Conservation (phyloP, 2,329 filamentous ascomycete species). For the Chlorencoelia australis region DNA sequence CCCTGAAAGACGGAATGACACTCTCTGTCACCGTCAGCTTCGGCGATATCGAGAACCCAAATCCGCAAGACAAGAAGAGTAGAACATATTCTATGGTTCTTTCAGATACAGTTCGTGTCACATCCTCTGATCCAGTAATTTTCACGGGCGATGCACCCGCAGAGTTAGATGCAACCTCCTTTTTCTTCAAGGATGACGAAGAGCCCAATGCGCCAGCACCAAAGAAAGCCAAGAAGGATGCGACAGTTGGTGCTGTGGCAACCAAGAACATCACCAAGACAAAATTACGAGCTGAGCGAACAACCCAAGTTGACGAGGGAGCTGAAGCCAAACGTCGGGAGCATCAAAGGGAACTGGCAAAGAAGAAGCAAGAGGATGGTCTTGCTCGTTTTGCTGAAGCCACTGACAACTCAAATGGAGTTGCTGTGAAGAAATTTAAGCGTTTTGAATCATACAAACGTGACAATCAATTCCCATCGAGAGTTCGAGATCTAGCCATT, state of each 20-base stretch:
- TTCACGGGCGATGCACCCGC: constrained; percentile 91
- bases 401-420: constrained; percentile 74
- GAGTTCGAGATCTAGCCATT: constrained; percentile 77
- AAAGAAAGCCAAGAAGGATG: constrained; percentile 81
- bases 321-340: constrained; percentile 77
- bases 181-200: constrained; percentile 97
- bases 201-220: constrained; percentile 54
- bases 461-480: constrained; percentile 81
- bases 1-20: constrained; percentile 94
- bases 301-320: constrained; percentile 81
- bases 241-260: constrained; percentile 74
- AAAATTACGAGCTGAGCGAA: constrained; percentile 80
- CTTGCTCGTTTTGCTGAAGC: constrained; percentile 77
- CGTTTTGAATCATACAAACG: constrained; percentile 98
- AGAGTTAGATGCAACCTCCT: constrained; percentile 88
- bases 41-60: constrained; percentile 77
- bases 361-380: constrained; percentile 85
- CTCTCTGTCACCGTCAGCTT: constrained; percentile 84
- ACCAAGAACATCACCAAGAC: constrained; percentile 94
- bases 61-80: constrained; percentile 81
- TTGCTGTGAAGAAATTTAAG: constrained; percentile 97
- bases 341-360: constrained; percentile 82
- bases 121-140: constrained; percentile 65
- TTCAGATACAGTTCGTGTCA: constrained; percentile 87
- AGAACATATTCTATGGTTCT: constrained; percentile 83